These are phyloP conservation scores for Paramecium pentaurelia DNA, from an alignment of 73 alveolate species.

Conservation along the genomic window DNA sequence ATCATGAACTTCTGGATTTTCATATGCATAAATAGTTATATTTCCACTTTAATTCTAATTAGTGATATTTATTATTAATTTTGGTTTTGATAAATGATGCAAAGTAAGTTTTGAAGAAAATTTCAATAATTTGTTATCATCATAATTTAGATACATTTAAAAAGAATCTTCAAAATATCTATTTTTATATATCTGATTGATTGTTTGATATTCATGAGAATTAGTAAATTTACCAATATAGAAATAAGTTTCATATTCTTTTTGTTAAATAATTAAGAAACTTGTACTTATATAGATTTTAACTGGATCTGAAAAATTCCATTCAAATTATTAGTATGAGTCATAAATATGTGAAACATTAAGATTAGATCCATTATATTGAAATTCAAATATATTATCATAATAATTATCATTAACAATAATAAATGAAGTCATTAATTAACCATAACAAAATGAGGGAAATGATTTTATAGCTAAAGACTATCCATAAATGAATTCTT, in stretches of 20 bases:
- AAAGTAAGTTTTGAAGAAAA: not conserved
- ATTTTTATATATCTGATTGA: not conserved
- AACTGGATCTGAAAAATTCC: not conserved
- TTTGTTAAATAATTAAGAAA: not conserved
- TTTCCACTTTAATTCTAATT: not conserved
- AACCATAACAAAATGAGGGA: not conserved
- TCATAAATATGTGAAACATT: not conserved
- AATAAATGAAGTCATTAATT: not conserved
- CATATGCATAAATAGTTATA: not conserved
- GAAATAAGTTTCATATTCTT: not conserved
- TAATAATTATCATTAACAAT: not conserved
- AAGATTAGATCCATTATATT: not conserved
- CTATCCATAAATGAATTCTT: not conserved
- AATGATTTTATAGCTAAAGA: not conserved
- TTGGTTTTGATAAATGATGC: not conserved
- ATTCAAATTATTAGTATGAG: not conserved
- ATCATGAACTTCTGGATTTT: not conserved
- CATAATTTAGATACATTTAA: not conserved
- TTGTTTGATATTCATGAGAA: not conserved
- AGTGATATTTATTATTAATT: not conserved
- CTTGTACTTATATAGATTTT: not conserved
- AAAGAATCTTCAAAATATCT: not conserved
- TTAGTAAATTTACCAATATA: not conserved
- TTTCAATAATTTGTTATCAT: not conserved
- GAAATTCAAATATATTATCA: not conserved